phyloP scores from a whole-genome alignment of 108 stramenopile species.

The Seminavis robusta region DNA sequence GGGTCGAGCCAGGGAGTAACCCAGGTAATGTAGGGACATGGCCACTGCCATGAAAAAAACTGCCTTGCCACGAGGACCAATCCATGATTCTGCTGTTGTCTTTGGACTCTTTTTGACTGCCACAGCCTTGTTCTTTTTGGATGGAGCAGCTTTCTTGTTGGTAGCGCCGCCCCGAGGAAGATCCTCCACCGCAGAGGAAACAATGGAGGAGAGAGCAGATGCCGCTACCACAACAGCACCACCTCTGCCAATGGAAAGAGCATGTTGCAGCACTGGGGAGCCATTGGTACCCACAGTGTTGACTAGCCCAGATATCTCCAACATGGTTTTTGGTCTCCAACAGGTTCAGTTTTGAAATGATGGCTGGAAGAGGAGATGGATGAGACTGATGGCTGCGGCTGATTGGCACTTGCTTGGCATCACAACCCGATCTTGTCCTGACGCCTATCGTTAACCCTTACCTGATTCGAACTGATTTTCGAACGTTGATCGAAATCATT shows the following conservation, averaged over 20 bases:
- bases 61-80: constrained; percentile 42
- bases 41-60: constrained; percentile 65
- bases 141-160: not conserved
- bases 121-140: not conserved
- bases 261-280: constrained; percentile 11
- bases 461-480: too few species aligned
- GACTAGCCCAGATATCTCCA: too few species aligned
- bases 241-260: constrained; percentile 4
- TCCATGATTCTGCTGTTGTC: not conserved
- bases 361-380: too few species aligned
- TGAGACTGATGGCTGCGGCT: too few species aligned
- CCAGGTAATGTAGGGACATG: constrained; percentile 75
- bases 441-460: too few species aligned
- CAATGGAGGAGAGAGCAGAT: not conserved
- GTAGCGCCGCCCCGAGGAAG: not conserved
- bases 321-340: too few species aligned
- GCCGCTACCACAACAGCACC: not conserved
- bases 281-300: too few species aligned
- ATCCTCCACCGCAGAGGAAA: not conserved
- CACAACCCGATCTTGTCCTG: too few species aligned
- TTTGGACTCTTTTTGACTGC: not conserved
- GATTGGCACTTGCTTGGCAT: too few species aligned
- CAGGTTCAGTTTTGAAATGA: too few species aligned
- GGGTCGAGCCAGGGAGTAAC: constrained; percentile 73
- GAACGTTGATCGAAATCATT: too few species aligned